phyloP scores from a whole-genome alignment of 441 rosid species.

The Geranium incanum region DNA sequence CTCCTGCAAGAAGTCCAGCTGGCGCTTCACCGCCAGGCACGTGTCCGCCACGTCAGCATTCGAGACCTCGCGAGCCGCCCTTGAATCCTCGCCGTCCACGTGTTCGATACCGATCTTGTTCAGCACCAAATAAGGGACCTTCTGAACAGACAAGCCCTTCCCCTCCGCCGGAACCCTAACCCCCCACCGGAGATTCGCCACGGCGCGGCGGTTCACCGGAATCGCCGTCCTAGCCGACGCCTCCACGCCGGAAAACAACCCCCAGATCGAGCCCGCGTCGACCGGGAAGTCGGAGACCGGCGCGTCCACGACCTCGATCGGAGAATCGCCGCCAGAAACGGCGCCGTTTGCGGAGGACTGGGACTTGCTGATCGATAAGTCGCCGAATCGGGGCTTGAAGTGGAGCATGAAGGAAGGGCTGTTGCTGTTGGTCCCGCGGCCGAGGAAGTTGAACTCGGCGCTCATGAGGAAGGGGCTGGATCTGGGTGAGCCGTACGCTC shows the following conservation, averaged over 20 bases:
- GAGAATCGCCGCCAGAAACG: constrained; percentile 35
- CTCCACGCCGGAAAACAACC: constrained; percentile 54
- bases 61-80: constrained; percentile 15
- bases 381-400: constrained; percentile 74
- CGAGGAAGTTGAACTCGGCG: constrained; percentile 67
- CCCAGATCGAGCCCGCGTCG: constrained; percentile 36
- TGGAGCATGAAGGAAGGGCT: constrained; percentile 73
- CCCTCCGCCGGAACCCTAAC: constrained; percentile 63
- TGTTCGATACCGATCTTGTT: constrained; percentile 79
- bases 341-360: constrained; percentile 47
- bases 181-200: constrained; percentile 75
- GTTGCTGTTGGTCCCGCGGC: constrained; percentile 24
- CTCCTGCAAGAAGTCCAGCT: constrained; percentile 49
- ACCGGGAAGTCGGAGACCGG: constrained; percentile 28
- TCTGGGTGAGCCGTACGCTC: constrained; percentile 63
- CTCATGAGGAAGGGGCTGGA: constrained; percentile 73
- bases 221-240: constrained; percentile 55
- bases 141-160: constrained; percentile 35
- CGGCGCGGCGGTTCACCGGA: constrained; percentile 52
- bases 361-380: constrained; percentile 70
- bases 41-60: constrained; percentile 38
- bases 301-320: constrained; percentile 57
- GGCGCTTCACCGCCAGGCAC: constrained; percentile 42
- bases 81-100: constrained; percentile 29
- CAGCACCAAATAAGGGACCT: constrained; percentile 58